Conservation (phyloP, 148 eudicot genomes). For the Diospyros kaki region DNA sequence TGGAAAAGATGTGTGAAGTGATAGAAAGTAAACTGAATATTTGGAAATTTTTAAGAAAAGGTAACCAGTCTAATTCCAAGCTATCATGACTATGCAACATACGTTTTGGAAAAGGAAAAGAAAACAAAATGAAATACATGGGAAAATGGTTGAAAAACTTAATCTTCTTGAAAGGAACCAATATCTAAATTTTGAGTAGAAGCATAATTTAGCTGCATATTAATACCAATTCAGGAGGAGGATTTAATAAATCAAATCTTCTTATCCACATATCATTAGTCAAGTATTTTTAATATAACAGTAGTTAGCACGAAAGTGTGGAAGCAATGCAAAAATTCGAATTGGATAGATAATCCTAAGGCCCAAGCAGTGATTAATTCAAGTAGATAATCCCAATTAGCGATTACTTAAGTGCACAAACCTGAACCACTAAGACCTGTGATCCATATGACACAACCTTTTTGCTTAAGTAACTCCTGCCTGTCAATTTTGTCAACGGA, state of each 20-base stretch:
- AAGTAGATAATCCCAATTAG: background rate
- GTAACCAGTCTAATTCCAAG: background rate
- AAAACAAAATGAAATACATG: background rate
- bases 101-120: background rate
- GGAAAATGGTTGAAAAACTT: background rate
- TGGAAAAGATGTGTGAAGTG: slow-evolving; percentile 3
- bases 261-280: background rate
- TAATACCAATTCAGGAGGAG: background rate
- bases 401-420: slow-evolving; percentile 11
- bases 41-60: background rate
- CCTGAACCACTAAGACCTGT: slow-evolving; percentile 99
- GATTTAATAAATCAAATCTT: background rate
- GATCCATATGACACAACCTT: slow-evolving; percentile 96
- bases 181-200: background rate
- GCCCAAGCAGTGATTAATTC: slow-evolving; percentile 12
- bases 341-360: background rate
- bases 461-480: slow-evolving; percentile 71
- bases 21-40: background rate
- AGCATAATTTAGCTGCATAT: background rate
- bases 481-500: slow-evolving; percentile 71
- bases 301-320: background rate
- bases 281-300: background rate
- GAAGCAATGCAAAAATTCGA: background rate
- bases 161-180: background rate
- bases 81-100: background rate